These are phyloP conservation scores for Dryas integrifolia DNA, from an alignment of 331 rosid genomes.

Conservation along the genomic window DNA sequence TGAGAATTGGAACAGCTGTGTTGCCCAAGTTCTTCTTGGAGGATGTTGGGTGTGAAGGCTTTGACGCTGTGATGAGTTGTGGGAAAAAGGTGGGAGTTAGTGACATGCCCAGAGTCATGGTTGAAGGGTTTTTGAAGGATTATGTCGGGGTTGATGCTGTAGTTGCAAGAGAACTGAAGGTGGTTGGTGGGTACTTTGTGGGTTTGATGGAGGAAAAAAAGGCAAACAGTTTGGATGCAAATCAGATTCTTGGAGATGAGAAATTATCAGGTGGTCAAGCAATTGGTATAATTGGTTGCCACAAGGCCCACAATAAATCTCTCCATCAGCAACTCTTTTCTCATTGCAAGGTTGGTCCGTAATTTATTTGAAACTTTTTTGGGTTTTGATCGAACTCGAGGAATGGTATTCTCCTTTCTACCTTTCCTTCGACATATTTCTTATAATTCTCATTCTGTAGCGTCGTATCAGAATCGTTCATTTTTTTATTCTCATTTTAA, in stretches of 20 bases:
- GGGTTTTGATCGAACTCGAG: conserved; percentile 26
- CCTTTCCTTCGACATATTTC: too few species aligned
- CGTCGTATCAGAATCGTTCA: too few species aligned
- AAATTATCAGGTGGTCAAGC: conserved; percentile 20
- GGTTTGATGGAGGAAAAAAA: conserved; percentile 59
- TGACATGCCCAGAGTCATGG: conserved; percentile 66
- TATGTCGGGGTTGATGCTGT: conserved; percentile 68
- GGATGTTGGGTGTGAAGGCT: conserved; percentile 57
- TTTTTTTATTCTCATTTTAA: too few species aligned
- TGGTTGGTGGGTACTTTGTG: conserved; percentile 58
- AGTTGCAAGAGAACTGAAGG: conserved; percentile 60
- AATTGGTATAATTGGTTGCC: conserved; percentile 28
- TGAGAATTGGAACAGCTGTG: conserved; percentile 62
- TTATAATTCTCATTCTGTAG: too few species aligned
- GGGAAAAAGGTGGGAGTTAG: conserved; percentile 60
- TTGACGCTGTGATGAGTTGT: conserved; percentile 49
- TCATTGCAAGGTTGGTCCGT: conserved; percentile 58
- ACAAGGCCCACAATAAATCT: background rate
- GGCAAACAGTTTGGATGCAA: conserved; percentile 13
- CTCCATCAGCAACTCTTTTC: conserved; percentile 34
- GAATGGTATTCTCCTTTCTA: too few species aligned
- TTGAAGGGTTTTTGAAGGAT: conserved; percentile 66
- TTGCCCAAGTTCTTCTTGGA: conserved; percentile 74
- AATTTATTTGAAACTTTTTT: conserved; percentile 9
- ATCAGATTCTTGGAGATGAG: conserved; percentile 29